Evolutionary conservation across 805 yeast species (phyloP).

Genomic region (Saturnispora silvae): DNA sequence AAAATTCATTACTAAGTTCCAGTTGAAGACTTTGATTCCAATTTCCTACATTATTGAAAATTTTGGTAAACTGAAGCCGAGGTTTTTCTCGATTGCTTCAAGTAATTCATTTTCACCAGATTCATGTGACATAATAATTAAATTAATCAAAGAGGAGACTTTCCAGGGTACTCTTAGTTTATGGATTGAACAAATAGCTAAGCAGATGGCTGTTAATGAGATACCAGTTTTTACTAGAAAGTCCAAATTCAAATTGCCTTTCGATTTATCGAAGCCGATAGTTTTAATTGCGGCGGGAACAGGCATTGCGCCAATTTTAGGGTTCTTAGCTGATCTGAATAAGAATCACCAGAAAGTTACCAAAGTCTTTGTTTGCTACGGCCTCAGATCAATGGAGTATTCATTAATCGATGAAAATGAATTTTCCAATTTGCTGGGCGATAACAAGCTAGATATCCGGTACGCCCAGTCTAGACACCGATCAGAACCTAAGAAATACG

Average conservation of each 20-base stretch:
- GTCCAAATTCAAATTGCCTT: slow-evolving; percentile 81
- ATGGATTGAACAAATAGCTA: slow-evolving; percentile 56
- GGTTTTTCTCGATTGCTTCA: slow-evolving; percentile 89
- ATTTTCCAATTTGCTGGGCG: slow-evolving; percentile 50
- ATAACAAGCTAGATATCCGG: slow-evolving; percentile 45
- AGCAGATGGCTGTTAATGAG: slow-evolving; percentile 36
- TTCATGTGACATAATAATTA: slow-evolving; percentile 66
- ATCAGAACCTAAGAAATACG: slow-evolving; percentile 49
- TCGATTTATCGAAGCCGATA: slow-evolving; percentile 67
- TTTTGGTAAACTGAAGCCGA: slow-evolving; percentile 69
- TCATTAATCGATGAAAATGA: slow-evolving; percentile 76
- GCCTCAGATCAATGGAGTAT: slow-evolving; percentile 42
- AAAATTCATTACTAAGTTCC: slow-evolving; percentile 49
- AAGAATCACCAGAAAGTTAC: slow-evolving; percentile 37
- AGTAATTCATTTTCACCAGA: slow-evolving; percentile 54
- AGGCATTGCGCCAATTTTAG: slow-evolving; percentile 95
- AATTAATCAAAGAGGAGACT: slow-evolving; percentile 50
- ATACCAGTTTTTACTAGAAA: slow-evolving; percentile 81
- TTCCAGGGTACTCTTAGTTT: slow-evolving; percentile 80
- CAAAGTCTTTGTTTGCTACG: slow-evolving; percentile 63
- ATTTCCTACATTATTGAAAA: slow-evolving; percentile 72
- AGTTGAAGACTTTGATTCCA: slow-evolving; percentile 55
- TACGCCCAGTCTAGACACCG: slow-evolving; percentile 67
- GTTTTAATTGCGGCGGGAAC: slow-evolving; percentile 94
- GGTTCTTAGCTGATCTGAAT: slow-evolving; percentile 63